A percentile compares a stretch with the other conserved stretches of the same genome.
Conservation (phyloP, 805 yeast species). For the Metschnikowia vanudenii region DNA sequence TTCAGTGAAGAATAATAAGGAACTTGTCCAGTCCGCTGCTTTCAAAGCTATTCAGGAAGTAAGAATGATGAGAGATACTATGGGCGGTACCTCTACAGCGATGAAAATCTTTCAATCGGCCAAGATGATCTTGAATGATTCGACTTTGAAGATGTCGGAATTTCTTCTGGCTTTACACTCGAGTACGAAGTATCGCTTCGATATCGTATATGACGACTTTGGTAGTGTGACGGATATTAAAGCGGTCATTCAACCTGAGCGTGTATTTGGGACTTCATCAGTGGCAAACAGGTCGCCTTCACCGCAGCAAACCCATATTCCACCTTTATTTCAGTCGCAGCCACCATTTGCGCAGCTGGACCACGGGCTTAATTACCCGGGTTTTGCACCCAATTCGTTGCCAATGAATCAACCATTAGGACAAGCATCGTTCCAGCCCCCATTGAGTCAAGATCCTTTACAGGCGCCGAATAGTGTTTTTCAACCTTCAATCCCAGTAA, state of each 20-base stretch:
- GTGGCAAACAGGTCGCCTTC: slow-evolving; percentile 6
- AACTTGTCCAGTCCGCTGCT: slow-evolving; percentile 28
- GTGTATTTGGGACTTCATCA: slow-evolving; percentile 4
- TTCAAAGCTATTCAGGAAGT: slow-evolving; percentile 38
- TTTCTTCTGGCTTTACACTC: slow-evolving; percentile 24
- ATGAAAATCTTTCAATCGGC: slow-evolving; percentile 33
- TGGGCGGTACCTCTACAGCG: slow-evolving; percentile 37
- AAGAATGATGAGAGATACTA: slow-evolving; percentile 35
- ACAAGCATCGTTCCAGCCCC: slow-evolving; percentile 6
- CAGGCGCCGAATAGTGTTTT: slow-evolving; percentile 3
- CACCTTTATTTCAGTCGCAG: slow-evolving; percentile 7
- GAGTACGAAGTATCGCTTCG: slow-evolving; percentile 32
- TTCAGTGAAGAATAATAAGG: neutral
- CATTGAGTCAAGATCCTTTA: slow-evolving; percentile 4
- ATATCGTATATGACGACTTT: slow-evolving; percentile 44
- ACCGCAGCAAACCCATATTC: slow-evolving; percentile 8
- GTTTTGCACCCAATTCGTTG: slow-evolving; percentile 5
- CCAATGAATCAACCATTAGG: slow-evolving; percentile 5
- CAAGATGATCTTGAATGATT: slow-evolving; percentile 28
- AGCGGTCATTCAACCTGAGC: slow-evolving; percentile 6
- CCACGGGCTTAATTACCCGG: neutral
- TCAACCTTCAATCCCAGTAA: slow-evolving; percentile 1
- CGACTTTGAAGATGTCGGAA: slow-evolving; percentile 30
- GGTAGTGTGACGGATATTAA: slow-evolving; percentile 46
- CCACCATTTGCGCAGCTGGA: slow-evolving; percentile 7